Evolutionary conservation across 1,139 yeast genomes (phyloP), one percentile per base, ranked within the genome.

Genomic region (Zygoascus hellenicus): DNA sequence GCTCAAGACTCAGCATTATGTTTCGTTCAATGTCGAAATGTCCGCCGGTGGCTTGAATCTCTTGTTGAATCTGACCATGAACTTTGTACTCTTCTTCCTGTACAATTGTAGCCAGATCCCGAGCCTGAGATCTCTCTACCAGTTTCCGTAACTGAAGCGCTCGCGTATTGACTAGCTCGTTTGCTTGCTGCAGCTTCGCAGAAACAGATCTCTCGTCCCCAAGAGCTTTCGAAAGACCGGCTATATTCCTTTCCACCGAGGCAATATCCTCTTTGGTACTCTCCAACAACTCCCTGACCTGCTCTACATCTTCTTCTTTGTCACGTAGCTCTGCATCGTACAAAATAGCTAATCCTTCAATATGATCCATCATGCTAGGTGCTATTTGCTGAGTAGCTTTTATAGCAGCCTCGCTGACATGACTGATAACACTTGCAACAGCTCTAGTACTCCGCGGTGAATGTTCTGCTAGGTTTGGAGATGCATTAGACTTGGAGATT

Each of bases 51-150:
- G 15, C 40, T 37, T 43, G 46, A 6, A 53, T 34, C 32, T 51
- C 52, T 22, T 54, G 54, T 42, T 59, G 54, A 38, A 59, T 47
- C 48, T 62, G 62, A 7, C 56, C 61, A 37, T 63, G 60, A 26
- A 68, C 66, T 37, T 67, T 68, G 15, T 68, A 62, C 55, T 81
- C 79, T 49, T 71, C 72, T 10, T 66, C 63, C 46, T 74, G 72
- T 1, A 79, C 76, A 11, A 71, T 61, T 32, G 61, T 63, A 0
- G 78, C 78, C 36, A 83, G 63, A 43, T 74, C 76, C 42, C 72
- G 68, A 1, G 78, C 75, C 57, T 82, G 89, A 2, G 80, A 68
- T 41, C 79, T 69, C 57, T 79, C 84, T 32, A 80, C 64, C 3
- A 75, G 52, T 49, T 66, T 68, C 28, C 65, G 66, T 43, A 80